Evolutionary conservation across 2,329 filamentous ascomycete genomes (phyloP).

Genomic region (Curvularia lunata): DNA sequence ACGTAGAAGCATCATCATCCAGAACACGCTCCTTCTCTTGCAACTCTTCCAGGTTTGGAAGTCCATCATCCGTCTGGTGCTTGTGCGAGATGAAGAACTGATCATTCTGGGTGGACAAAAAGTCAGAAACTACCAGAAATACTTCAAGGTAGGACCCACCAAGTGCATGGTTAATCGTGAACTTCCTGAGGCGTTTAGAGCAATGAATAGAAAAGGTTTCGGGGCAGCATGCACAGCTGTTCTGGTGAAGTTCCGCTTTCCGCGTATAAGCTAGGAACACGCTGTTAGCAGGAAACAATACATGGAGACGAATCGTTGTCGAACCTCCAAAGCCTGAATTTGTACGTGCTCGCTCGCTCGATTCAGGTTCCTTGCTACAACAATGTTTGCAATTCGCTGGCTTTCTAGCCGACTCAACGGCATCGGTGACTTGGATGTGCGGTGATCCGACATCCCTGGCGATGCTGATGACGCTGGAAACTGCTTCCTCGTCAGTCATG

Average conservation of each 20-base stretch:
- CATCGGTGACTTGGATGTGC: conserved; percentile 14
- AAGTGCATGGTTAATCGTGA: conserved; percentile 52
- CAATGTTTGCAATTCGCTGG: conserved; percentile 75
- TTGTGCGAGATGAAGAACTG: conserved; percentile 88
- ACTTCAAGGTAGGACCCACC: conserved; percentile 34
- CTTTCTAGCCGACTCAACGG: conserved; percentile 52
- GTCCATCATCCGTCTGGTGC: conserved; percentile 74
- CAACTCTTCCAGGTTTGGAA: conserved; percentile 73
- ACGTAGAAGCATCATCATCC: conserved; percentile 43
- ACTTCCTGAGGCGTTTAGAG: conserved; percentile 63
- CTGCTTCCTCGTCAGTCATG: conserved; percentile 21
- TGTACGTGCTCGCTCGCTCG: conserved; percentile 76
- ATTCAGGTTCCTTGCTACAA: conserved; percentile 83
- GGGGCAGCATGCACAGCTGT: conserved; percentile 76
- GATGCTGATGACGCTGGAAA: conserved; percentile 28
- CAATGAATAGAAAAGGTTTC: conserved; percentile 79
- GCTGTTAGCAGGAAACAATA: conserved; percentile 1
- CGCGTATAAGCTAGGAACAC: conserved; percentile 72
- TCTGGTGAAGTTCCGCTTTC: conserved; percentile 76
- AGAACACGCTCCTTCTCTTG: conserved; percentile 25
- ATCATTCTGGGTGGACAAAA: conserved; percentile 70
- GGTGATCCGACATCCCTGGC: conserved; percentile 19
- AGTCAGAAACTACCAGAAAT: conserved; percentile 45
- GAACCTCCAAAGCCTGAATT: conserved; percentile 72
- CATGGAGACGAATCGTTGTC: background rate